Base-by-base conservation (phyloP, 192 early-diverging fungal genomes). In the Helicostylum pulchrum region DNA sequence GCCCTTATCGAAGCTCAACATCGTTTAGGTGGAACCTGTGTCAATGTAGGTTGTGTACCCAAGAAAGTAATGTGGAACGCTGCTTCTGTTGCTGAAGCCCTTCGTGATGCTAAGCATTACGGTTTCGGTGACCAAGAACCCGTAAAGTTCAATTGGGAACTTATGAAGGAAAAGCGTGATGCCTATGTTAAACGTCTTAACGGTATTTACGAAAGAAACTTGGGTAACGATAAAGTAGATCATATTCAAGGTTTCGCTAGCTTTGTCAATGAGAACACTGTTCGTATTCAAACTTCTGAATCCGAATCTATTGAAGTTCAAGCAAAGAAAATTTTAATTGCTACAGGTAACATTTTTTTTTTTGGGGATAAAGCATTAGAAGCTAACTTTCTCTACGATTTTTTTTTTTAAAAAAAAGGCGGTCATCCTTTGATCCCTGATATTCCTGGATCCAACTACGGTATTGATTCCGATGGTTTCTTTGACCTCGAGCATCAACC, bases 131-230 rank as follows among this genome's bases (percentile, higher is more conserved):
- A 88, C 4, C 51, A 67, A 42, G 83, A 76, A 14, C 51, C 66
- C 19, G 61, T 79, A 32, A 70, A 19, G 66, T 92, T 98, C 67
- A 74, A 90, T 76, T 97, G 94, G 94, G 71, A 77, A 5, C 61
- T 75, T 14, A 73, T 99, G 62, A 98, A 98, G 79, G 50, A 84
- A 34, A 94, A 94, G 79, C 88, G 97, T 44, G 97, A 99, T 71
- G 94, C 91, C 6, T 99, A 99, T 78, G 92, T 99, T 44, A 81
- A 87, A 78, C 94, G 97, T 44, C 82, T 99, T 17, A 99, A 99
- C 76, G 90, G 92, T 20, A 99, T 99, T 73, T 99, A 99, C 80
- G 90, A 87, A 77, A 82, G 68, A 64, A 99, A 99, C 74, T 78
- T 99, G 31, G 73, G 67, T 43, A 95, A 94, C 68, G 95, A 97